These are phyloP conservation scores for Clohesyomyces aquaticus DNA, from an alignment of 495 filamentous ascomycete genomes.

Conservation along the genomic window DNA sequence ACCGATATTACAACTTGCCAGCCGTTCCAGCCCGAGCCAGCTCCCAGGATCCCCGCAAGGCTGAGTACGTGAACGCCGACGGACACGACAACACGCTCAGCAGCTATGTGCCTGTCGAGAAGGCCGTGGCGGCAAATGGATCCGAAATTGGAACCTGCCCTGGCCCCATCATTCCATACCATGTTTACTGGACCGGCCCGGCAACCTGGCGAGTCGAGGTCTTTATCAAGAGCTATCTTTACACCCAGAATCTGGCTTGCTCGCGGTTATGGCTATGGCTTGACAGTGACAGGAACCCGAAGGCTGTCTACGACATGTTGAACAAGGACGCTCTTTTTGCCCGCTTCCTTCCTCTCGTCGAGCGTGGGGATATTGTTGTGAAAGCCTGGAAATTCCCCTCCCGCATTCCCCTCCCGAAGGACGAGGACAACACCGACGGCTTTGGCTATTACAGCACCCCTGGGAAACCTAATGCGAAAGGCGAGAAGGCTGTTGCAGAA, in stretches of 20 bases:
- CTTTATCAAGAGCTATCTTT: slow-evolving; percentile 61
- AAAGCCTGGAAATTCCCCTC: slow-evolving; percentile 59
- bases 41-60: slow-evolving; percentile 48
- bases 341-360: slow-evolving; percentile 57
- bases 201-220: slow-evolving; percentile 62
- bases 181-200: slow-evolving; percentile 63
- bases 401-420: slow-evolving; percentile 56
- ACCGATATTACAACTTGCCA: slow-evolving; percentile 56
- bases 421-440: slow-evolving; percentile 48
- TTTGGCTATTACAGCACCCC: slow-evolving; percentile 51
- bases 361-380: slow-evolving; percentile 57
- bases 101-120: slow-evolving; percentile 42
- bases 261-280: slow-evolving; percentile 59
- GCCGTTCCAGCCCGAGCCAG: slow-evolving; percentile 46
- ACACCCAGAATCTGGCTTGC: slow-evolving; percentile 62
- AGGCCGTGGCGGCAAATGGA: slow-evolving; percentile 43
- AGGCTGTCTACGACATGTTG: slow-evolving; percentile 55
- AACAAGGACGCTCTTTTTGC: slow-evolving; percentile 55
- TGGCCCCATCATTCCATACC: slow-evolving; percentile 60
- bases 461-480: slow-evolving; percentile 47
- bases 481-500: slow-evolving; percentile 54
- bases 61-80: slow-evolving; percentile 51
- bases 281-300: slow-evolving; percentile 55
- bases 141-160: slow-evolving; percentile 53
- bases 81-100: slow-evolving; percentile 49